These are phyloP conservation scores for Microascus cirrosus DNA, from an alignment of 2,329 filamentous ascomycete species.

Conservation along the genomic window DNA sequence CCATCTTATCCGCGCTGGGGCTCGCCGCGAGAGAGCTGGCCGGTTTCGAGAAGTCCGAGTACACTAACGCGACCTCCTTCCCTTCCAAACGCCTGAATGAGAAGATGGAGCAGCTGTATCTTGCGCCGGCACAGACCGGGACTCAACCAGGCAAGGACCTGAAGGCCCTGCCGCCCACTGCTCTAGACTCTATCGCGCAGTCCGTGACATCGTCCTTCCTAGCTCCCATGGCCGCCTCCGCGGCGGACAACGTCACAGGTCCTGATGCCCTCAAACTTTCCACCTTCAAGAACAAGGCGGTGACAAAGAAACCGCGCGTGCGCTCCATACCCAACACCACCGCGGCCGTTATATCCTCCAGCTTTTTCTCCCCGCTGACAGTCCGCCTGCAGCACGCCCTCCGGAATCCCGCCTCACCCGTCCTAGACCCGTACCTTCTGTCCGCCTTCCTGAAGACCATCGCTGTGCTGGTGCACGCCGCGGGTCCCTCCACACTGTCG, in stretches of 20 bases:
- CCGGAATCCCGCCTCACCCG: slow-evolving; percentile 26
- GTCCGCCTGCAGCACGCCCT: slow-evolving; percentile 64
- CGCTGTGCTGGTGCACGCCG: slow-evolving; percentile 69
- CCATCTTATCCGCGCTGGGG: slow-evolving; percentile 72
- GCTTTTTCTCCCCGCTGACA: slow-evolving; percentile 80
- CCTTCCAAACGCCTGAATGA: slow-evolving; percentile 71
- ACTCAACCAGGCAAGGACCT: slow-evolving; percentile 19
- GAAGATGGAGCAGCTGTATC: slow-evolving; percentile 62
- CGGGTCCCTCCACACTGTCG: slow-evolving; percentile 65
- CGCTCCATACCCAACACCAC: slow-evolving; percentile 65
- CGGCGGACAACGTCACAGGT: slow-evolving; percentile 68
- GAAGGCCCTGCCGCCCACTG: slow-evolving; percentile 42
- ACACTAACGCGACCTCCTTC: slow-evolving; percentile 45
- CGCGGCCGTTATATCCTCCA: slow-evolving; percentile 60
- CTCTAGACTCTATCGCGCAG: slow-evolving; percentile 57
- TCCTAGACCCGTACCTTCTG: slow-evolving; percentile 66
- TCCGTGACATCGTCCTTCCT: slow-evolving; percentile 63
- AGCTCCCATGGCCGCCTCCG: slow-evolving; percentile 67
- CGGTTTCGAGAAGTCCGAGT: slow-evolving; percentile 53
- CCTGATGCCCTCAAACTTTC: slow-evolving; percentile 80
- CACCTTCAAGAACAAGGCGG: slow-evolving; percentile 55
- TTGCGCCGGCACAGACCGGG: slow-evolving; percentile 18
- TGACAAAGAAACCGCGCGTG: slow-evolving; percentile 17
- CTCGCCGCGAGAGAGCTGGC: slow-evolving; percentile 76
- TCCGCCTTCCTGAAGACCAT: slow-evolving; percentile 78